A percentile compares a stretch with the other conserved stretches of the same genome.
Evolutionary conservation across 2,329 filamentous ascomycete species (phyloP).

Genomic region (Fusarium pseudocircinatum): DNA sequence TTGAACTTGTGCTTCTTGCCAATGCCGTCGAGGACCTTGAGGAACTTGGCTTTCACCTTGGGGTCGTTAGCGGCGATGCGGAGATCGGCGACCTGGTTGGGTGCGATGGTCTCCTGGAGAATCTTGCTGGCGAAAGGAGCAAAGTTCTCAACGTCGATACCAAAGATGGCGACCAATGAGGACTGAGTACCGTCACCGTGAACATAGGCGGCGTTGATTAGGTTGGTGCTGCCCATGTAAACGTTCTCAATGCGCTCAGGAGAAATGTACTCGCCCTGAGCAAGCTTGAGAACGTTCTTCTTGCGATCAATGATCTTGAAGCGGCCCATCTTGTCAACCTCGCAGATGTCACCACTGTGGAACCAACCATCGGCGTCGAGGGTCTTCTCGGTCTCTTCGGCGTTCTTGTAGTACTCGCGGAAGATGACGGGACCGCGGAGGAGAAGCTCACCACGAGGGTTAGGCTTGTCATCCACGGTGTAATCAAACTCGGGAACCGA

Average conservation of each 20-base stretch:
- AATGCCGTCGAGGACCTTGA: conserved; percentile 81
- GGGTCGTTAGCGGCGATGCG: conserved; percentile 73
- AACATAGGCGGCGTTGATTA: conserved; percentile 84
- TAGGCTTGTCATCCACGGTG: conserved; percentile 83
- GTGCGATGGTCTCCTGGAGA: conserved; percentile 71
- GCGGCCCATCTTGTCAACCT: conserved; percentile 84
- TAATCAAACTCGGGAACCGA: conserved; percentile 97
- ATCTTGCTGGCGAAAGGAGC: conserved; percentile 82
- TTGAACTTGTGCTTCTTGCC: conserved; percentile 89
- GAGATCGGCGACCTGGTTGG: conserved; percentile 73
- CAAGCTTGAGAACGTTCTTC: conserved; percentile 99
- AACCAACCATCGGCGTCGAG: conserved; percentile 95
- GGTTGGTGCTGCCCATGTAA: conserved; percentile 81
- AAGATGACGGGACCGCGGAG: conserved; percentile 85
- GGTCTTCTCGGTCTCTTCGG: conserved; percentile 84
- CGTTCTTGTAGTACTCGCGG: conserved; percentile 88
- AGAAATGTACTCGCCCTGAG: conserved; percentile 97
- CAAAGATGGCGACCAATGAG: conserved; percentile 85
- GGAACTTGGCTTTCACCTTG: conserved; percentile 76
- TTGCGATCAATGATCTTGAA: conserved; percentile 95
- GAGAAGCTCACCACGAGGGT: conserved; percentile 89
- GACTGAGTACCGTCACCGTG: conserved; percentile 89
- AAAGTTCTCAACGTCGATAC: conserved; percentile 85
- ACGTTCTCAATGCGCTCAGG: conserved; percentile 98
- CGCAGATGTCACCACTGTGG: conserved; percentile 91